Conservation (phyloP, 2,329 filamentous ascomycete species). For the Apiospora aurea region DNA sequence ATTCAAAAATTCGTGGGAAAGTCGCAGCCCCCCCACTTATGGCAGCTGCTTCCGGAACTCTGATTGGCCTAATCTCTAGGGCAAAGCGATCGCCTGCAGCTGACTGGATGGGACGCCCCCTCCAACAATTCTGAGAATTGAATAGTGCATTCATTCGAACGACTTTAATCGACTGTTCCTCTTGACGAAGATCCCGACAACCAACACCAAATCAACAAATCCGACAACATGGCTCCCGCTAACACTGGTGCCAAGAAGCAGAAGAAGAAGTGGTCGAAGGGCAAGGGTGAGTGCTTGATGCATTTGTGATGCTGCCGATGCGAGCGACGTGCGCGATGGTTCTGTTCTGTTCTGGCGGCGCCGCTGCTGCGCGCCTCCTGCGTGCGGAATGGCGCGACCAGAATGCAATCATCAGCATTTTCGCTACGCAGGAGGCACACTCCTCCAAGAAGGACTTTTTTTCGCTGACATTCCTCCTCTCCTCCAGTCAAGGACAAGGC, state of each 20-base stretch:
- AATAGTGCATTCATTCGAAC: slow-evolving; percentile 10
- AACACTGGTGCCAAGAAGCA: slow-evolving; percentile 76
- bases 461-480: slow-evolving; percentile 14
- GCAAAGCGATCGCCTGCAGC: slow-evolving; percentile 19
- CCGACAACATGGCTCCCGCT: slow-evolving; percentile 56
- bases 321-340: slow-evolving; percentile 13
- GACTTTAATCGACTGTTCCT: slow-evolving; percentile 16
- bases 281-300: slow-evolving; percentile 71
- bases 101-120: slow-evolving; percentile 7
- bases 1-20: slow-evolving; percentile 21
- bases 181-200: slow-evolving; percentile 27
- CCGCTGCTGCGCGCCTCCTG: not conserved
- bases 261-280: slow-evolving; percentile 79
- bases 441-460: not conserved
- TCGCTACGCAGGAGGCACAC: not conserved
- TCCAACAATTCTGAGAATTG: slow-evolving; percentile 20
- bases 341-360: not conserved
- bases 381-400: not conserved
- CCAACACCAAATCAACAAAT: slow-evolving; percentile 40
- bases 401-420: slow-evolving; percentile 3
- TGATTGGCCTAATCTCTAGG: slow-evolving; percentile 12
- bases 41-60: not conserved
- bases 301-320: slow-evolving; percentile 29
- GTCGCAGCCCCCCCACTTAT: not conserved
- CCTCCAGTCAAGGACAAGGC: slow-evolving; percentile 97